Conservation (phyloP, 805 yeast genomes). For the Saccharomycopsis fermentans region DNA sequence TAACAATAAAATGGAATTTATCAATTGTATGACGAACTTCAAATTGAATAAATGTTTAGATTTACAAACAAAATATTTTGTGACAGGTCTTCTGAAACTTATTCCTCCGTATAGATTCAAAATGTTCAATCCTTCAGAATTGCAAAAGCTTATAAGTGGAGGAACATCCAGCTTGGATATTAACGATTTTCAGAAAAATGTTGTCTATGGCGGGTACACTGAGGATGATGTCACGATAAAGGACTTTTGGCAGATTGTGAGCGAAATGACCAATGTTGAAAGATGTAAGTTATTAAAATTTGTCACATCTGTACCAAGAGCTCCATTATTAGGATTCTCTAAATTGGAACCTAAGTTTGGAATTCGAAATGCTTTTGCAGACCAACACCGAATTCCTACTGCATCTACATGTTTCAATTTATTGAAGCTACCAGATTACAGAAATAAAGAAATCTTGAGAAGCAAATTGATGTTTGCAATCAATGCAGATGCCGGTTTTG, state of each 20-base stretch:
- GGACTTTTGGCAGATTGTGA: conserved; percentile 66
- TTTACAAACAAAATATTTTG: conserved; percentile 50
- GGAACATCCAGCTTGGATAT: conserved; percentile 62
- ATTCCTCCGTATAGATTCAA: conserved; percentile 68
- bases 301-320: conserved; percentile 86
- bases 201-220: conserved; percentile 55
- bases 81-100: conserved; percentile 61
- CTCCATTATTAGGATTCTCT: conserved; percentile 81
- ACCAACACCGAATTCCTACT: conserved; percentile 62
- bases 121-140: conserved; percentile 76
- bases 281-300: conserved; percentile 63
- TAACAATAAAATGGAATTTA: conserved; percentile 57
- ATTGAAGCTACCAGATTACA: conserved; percentile 77
- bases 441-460: conserved; percentile 43
- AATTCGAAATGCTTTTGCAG: conserved; percentile 55
- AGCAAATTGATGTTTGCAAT: conserved; percentile 70
- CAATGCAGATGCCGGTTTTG: conserved; percentile 78
- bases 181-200: conserved; percentile 53
- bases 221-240: conserved; percentile 47
- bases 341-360: conserved; percentile 72
- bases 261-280: conserved; percentile 56
- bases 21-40: conserved; percentile 69
- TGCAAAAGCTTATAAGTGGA: conserved; percentile 79
- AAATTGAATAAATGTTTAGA: conserved; percentile 56
- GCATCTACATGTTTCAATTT: conserved; percentile 90